phyloP scores from a whole-genome alignment of 108 stramenopile species.

The Nitzschia sp. region DNA sequence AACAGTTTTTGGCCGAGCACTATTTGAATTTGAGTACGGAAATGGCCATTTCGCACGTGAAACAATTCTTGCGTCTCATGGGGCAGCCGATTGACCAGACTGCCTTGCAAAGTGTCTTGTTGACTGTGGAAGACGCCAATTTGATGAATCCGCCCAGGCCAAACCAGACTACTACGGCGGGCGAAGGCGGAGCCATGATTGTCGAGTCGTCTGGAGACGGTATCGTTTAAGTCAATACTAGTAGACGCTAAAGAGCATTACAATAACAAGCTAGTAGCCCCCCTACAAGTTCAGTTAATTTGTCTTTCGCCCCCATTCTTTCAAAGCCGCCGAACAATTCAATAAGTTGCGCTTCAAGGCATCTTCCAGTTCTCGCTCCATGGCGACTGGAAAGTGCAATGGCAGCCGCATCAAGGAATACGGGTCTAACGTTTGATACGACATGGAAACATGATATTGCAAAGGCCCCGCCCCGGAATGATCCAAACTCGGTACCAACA shows the following conservation, averaged over 20 bases:
- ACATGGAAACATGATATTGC: conserved; percentile 53
- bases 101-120: conserved; percentile 80
- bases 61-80: conserved; percentile 90
- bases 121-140: conserved; percentile 82
- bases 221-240: background rate
- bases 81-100: conserved; percentile 95
- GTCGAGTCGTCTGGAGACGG: conserved; percentile 21
- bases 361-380: conserved; percentile 64
- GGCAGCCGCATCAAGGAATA: conserved; percentile 60
- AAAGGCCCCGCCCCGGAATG: conserved; percentile 66
- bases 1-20: conserved; percentile 90
- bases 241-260: background rate
- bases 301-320: conserved; percentile 71
- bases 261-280: background rate
- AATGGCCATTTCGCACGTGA: conserved; percentile 80
- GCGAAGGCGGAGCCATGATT: conserved; percentile 57
- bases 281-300: conserved; percentile 1
- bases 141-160: conserved; percentile 51
- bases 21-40: conserved; percentile 93
- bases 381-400: conserved; percentile 64
- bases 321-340: conserved; percentile 72
- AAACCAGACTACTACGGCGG: conserved; percentile 15
- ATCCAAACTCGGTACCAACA: conserved; percentile 69
- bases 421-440: conserved; percentile 32
- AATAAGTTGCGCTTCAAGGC: conserved; percentile 56